These are phyloP conservation scores for Martiniozyma asiatica DNA, from an alignment of 1,139 yeast species.

Conservation along the genomic window DNA sequence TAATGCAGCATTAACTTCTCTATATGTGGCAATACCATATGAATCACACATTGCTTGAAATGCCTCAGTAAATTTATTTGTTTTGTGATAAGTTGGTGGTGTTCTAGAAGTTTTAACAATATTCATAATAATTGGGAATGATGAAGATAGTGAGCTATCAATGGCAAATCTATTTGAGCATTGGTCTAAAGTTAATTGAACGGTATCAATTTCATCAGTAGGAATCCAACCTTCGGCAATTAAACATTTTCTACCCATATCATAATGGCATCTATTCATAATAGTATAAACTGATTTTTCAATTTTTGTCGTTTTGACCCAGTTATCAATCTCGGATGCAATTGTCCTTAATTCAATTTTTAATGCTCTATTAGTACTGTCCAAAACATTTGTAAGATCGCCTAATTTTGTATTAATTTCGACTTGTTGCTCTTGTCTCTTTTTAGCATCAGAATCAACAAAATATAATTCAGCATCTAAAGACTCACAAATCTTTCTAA, in stretches of 20 bases:
- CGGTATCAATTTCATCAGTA: slow-evolving; percentile 34
- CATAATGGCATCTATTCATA: slow-evolving; percentile 58
- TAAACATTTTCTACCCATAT: slow-evolving; percentile 49
- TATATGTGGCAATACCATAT: slow-evolving; percentile 65
- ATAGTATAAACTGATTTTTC: slow-evolving; percentile 62
- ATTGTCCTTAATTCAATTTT: slow-evolving; percentile 59
- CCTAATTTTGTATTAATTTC: slow-evolving; percentile 39
- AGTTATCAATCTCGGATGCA: slow-evolving; percentile 49
- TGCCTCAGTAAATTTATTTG: slow-evolving; percentile 65
- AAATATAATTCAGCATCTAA: slow-evolving; percentile 40
- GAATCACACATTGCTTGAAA: slow-evolving; percentile 73
- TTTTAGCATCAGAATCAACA: slow-evolving; percentile 31
- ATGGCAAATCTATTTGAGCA: slow-evolving; percentile 17
- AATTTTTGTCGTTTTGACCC: slow-evolving; percentile 59
- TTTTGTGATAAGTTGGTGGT: slow-evolving; percentile 72
- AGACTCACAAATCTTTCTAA: slow-evolving; percentile 38
- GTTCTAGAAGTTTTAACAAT: slow-evolving; percentile 52
- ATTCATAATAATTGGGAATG: slow-evolving; percentile 54
- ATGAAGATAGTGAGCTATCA: slow-evolving; percentile 20
- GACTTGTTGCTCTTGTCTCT: slow-evolving; percentile 43
- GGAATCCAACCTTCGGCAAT: slow-evolving; percentile 81
- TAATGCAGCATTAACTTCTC: slow-evolving; percentile 72
- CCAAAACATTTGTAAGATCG: slow-evolving; percentile 50
- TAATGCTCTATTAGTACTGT: slow-evolving; percentile 45
- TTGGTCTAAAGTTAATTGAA: slow-evolving; percentile 24